Evolutionary conservation across 768 basidiomycete species (phyloP).

Genomic region (Rubroboletus satanas): DNA sequence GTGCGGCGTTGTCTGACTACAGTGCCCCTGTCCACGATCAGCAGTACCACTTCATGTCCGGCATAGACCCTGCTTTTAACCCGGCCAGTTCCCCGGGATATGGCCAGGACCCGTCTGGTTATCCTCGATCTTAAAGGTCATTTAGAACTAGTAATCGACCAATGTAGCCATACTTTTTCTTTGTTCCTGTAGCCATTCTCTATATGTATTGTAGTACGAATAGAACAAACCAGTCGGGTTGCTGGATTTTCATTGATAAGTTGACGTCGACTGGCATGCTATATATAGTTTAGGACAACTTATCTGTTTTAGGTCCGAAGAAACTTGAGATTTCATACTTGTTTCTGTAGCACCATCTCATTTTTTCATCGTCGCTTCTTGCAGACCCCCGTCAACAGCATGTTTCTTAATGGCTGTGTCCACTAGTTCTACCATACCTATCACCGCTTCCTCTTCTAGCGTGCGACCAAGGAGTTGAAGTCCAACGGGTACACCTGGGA

Average conservation of each 20-base stretch:
- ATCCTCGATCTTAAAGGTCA: background rate
- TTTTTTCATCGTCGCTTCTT: background rate
- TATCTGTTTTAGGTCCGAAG: background rate
- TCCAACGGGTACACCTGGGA: constrained; percentile 42
- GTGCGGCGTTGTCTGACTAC: background rate
- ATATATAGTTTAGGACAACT: background rate
- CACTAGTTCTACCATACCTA: constrained; percentile 45
- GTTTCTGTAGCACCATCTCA: background rate
- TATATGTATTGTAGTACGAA: too few relatives aligned
- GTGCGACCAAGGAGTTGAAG: constrained; percentile 48
- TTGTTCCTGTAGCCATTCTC: background rate
- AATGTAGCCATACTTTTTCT: background rate
- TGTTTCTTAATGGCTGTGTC: constrained; percentile 34
- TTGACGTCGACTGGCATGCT: background rate
- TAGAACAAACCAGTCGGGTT: too few relatives aligned
- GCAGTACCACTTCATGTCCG: background rate
- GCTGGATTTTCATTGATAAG: too few relatives aligned
- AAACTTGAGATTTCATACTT: background rate
- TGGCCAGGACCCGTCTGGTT: background rate
- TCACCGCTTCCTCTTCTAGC: constrained; percentile 51
- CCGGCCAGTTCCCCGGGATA: background rate
- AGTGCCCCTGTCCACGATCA: background rate
- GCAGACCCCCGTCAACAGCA: background rate
- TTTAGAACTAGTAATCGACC: background rate
- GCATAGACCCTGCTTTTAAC: background rate